phyloP scores from a whole-genome alignment of 2,329 filamentous ascomycete species.

The Esteya vermicola region DNA sequence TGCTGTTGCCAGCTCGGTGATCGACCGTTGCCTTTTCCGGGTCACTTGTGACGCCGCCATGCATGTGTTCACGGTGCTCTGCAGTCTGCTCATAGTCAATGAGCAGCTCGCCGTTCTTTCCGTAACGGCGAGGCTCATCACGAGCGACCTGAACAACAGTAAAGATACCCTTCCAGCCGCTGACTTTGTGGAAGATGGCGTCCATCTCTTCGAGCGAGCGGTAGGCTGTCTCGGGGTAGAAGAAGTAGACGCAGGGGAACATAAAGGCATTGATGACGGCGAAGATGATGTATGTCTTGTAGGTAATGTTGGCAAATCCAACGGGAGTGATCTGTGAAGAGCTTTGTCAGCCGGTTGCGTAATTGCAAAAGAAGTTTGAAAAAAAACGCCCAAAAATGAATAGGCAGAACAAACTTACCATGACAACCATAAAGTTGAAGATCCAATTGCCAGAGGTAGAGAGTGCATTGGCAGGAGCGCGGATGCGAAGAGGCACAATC shows the following conservation, averaged over 20 bases:
- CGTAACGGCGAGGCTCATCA: conserved; percentile 40
- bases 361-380: too few relatives aligned
- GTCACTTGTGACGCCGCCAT: not conserved
- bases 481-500: conserved; percentile 34
- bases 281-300: conserved; percentile 34
- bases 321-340: conserved; percentile 31
- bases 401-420: too few relatives aligned
- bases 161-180: conserved; percentile 25
- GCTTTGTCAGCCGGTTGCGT: too few relatives aligned
- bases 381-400: too few relatives aligned
- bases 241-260: conserved; percentile 22
- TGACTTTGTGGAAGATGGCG: conserved; percentile 15
- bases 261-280: conserved; percentile 15
- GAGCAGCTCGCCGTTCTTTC: conserved; percentile 43
- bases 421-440: conserved; percentile 50
- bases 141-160: conserved; percentile 25
- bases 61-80: conserved; percentile 2
- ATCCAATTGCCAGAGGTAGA: conserved; percentile 43
- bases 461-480: conserved; percentile 44
- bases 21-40: not conserved
- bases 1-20: not conserved
- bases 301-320: conserved; percentile 34
- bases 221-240: conserved; percentile 45
- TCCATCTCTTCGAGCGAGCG: conserved; percentile 55
- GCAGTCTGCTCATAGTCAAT: conserved; percentile 22